These are phyloP conservation scores for Yamadazyma sp. DNA, from an alignment of 805 yeast species.

Conservation along the genomic window DNA sequence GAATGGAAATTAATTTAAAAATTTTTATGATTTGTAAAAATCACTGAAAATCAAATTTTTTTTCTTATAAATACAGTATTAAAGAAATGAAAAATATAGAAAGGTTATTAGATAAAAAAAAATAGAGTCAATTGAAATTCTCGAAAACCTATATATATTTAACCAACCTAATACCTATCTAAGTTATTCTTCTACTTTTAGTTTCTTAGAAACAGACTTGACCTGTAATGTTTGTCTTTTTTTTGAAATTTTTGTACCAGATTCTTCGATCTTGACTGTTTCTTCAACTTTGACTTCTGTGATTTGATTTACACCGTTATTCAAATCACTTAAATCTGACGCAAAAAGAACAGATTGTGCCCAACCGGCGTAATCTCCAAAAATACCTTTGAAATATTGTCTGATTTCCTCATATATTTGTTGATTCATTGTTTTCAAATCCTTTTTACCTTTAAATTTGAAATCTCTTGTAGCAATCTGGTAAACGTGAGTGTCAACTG, in stretches of 20 bases:
- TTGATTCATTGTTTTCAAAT: slow-evolving; percentile 44
- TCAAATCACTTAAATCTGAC: slow-evolving; percentile 70
- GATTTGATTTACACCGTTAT: slow-evolving; percentile 51
- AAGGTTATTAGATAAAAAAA: no score
- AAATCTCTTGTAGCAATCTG: slow-evolving; percentile 86
- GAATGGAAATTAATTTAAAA: no score
- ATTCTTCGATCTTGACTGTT: background rate
- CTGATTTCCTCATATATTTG: slow-evolving; percentile 57
- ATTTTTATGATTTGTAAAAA: no score
- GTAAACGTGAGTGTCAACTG: slow-evolving; percentile 93
- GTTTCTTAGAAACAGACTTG: no score
- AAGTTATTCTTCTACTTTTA: no score
- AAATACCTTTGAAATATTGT: slow-evolving; percentile 54
- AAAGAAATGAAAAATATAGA: no score
- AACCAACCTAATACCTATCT: no score
- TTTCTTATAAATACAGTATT: no score
- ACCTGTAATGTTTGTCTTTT: no score
- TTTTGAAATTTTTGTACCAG: background rate
- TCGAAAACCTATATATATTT: no score
- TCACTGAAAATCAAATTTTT: no score
- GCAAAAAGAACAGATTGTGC: slow-evolving; percentile 94
- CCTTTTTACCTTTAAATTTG: slow-evolving; percentile 47
- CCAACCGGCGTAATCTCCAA: slow-evolving; percentile 98
- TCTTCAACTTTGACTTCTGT: slow-evolving; percentile 2
- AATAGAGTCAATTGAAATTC: no score